Evolutionary conservation across 2,329 filamentous ascomycete genomes (phyloP), one percentile per base, ranked within the genome.

Genomic region (Colletotrichum echinochloae): DNA sequence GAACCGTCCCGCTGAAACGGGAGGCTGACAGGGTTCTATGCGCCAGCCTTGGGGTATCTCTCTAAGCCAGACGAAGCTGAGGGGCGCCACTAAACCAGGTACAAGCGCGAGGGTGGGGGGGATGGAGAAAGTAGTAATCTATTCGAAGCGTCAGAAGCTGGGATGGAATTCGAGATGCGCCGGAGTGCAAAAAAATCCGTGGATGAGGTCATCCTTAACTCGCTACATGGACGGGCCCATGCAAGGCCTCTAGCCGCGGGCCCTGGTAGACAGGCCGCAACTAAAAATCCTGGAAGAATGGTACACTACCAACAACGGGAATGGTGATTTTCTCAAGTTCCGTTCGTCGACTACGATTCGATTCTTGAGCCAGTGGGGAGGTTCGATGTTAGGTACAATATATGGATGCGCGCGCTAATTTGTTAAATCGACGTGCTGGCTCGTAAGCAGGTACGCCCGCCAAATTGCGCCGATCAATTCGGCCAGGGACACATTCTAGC

Each of bases 61-160:
- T 56, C 14, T 26, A 33, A 23, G 30, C 51, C 48, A 37, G 46
- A 30, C 52, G 39, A 48, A 61, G 44, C 52, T 52, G 37, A 44
- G 35, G 28, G 59, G 60, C 48, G 56, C 54, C 65, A 54, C 65
- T 46, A 3, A 12, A 41, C 56, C 23, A 8, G 3, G 3, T 46
- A 30, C 51, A 28, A 60, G 39, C 20, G 52, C 46, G 33, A 60
- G 33, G 59, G 65, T 49, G 60, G 51, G 59, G 59, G 57, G 54
- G 46, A 65, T 67, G 49, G 56, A 68, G 67, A 67, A 52, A 28
- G 41, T 9, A 63, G 49, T 49, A 72, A 71, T 72, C 20, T 72
- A 72, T 60, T 60, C 60, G 71, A 72, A 60, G 71, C 71, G 54
- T 68, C 65, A 28, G 63, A 71, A 71, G 63, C 60, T 72, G 60